phyloP scores from a whole-genome alignment of 352 stramenopile species.

The Phytophthora sojae region DNA sequence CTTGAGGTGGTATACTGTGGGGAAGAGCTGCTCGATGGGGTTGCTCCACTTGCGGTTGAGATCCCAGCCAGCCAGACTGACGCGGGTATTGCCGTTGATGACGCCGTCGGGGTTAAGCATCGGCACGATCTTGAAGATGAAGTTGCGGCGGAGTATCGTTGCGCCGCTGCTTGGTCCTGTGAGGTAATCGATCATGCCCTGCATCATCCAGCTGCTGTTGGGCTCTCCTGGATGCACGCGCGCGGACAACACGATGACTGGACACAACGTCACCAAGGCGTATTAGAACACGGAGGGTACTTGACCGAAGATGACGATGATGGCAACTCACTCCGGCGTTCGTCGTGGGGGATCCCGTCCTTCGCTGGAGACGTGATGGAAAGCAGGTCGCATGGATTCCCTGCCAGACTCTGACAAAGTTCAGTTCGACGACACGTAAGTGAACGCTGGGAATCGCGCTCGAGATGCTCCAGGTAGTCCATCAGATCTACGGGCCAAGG shows the following conservation, averaged over 20 bases:
- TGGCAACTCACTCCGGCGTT: conserved; percentile 50
- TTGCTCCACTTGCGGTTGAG: conserved; percentile 86
- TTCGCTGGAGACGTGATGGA: conserved; percentile 82
- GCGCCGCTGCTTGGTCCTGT: conserved; percentile 71
- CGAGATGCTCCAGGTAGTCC: conserved; percentile 71
- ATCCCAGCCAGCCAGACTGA: conserved; percentile 86
- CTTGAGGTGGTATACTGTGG: conserved; percentile 85
- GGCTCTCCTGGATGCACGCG: conserved; percentile 91
- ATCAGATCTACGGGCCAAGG: conserved; percentile 56
- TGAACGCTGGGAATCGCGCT: conserved; percentile 55
- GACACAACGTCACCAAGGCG: neutral
- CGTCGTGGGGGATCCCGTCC: conserved; percentile 52
- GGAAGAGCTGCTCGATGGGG: conserved; percentile 82
- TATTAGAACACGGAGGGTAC: neutral
- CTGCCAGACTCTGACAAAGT: conserved; percentile 87
- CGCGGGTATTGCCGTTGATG: conserved; percentile 92
- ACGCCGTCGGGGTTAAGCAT: conserved; percentile 95
- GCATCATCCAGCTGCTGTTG: conserved; percentile 93
- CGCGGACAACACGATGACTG: conserved; percentile 87
- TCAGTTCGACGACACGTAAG: conserved; percentile 63
- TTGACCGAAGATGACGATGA: neutral
- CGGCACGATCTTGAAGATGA: conserved; percentile 92
- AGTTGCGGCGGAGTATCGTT: conserved; percentile 71
- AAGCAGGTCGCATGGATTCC: conserved; percentile 88
- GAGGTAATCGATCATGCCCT: conserved; percentile 93